These are phyloP conservation scores for Cadophora malorum DNA, from an alignment of 2,329 filamentous ascomycete genomes.

Conservation along the genomic window DNA sequence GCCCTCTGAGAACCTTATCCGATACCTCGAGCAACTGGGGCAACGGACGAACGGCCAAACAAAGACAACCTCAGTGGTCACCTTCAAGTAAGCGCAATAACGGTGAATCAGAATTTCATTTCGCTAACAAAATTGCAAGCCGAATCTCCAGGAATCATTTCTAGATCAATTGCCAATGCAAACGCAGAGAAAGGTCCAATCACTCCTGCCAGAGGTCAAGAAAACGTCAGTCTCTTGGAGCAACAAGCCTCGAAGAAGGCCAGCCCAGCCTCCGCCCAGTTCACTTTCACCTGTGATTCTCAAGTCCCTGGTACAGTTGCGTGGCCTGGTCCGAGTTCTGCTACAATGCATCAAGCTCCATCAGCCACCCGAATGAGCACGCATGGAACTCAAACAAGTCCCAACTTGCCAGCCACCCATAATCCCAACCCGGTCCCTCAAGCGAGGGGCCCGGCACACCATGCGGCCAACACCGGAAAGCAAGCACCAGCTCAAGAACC, in stretches of 20 bases:
- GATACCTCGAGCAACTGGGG: conserved; percentile 54
- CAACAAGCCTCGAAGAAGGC: conserved; percentile 68
- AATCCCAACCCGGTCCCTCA: conserved; percentile 33
- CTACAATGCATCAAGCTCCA: conserved; percentile 38
- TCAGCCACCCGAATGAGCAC: conserved; percentile 39
- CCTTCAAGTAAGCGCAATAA: conserved; percentile 39
- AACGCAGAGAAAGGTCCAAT: conserved; percentile 76
- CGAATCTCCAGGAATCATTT: conserved; percentile 80
- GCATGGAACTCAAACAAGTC: conserved; percentile 46
- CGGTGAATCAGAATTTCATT: conserved; percentile 19
- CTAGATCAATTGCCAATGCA: conserved; percentile 88
- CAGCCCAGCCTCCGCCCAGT: conserved; percentile 80
- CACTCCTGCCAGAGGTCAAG: conserved; percentile 67
- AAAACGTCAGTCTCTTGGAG: conserved; percentile 80
- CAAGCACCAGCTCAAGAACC: conserved; percentile 45
- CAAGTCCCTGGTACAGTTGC: conserved; percentile 81
- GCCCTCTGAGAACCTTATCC: conserved; percentile 64
- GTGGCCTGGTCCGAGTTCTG: conserved; percentile 64
- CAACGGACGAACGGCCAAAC: conserved; percentile 43
- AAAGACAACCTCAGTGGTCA: conserved; percentile 45
- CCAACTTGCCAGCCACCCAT: conserved; percentile 36
- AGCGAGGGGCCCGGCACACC: conserved; percentile 43
- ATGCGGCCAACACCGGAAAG: conserved; percentile 51
- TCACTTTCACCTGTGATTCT: conserved; percentile 95
- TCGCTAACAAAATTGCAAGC: conserved; percentile 48